Percentiles rank a stretch among this genome's conserved stretches.
phyloP scores from a whole-genome alignment of 2,329 filamentous ascomycete genomes.

The Aschersonia sp. region DNA sequence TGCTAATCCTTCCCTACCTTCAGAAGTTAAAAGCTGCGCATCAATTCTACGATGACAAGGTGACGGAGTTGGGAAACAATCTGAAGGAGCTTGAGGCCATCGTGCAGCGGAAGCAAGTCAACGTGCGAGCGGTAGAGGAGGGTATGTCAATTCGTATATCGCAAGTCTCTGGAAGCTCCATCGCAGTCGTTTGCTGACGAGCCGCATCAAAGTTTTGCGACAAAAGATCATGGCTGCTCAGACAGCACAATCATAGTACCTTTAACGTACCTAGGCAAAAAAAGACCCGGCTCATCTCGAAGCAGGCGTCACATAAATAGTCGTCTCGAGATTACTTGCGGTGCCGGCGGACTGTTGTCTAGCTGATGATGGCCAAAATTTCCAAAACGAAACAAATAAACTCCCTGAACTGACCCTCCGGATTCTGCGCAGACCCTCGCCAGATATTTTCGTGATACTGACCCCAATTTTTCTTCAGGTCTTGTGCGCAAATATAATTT shows the following conservation, averaged over 20 bases:
- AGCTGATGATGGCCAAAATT: conserved; percentile 9
- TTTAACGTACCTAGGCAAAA: neutral
- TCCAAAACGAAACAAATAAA: conserved; percentile 17
- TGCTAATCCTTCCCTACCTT: neutral
- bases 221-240: conserved; percentile 26
- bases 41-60: conserved; percentile 42
- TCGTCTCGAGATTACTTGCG: too few species aligned
- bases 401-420: conserved; percentile 13
- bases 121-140: conserved; percentile 78
- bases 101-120: conserved; percentile 61
- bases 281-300: neutral
- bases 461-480: conserved; percentile 16
- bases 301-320: too few species aligned
- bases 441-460: conserved; percentile 15
- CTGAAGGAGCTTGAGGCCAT: conserved; percentile 43
- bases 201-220: conserved; percentile 17
- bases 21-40: conserved; percentile 38
- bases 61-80: conserved; percentile 35
- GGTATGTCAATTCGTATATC: conserved; percentile 29
- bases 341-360: too few species aligned
- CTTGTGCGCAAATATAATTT: conserved; percentile 12
- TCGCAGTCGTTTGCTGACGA: too few species aligned
- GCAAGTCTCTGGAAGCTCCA: neutral
- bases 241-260: conserved; percentile 8
- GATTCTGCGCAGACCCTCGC: conserved; percentile 11